Evolutionary conservation across 1,139 yeast species (phyloP).

Genomic region (Sugiyamaella grinbergsii): DNA sequence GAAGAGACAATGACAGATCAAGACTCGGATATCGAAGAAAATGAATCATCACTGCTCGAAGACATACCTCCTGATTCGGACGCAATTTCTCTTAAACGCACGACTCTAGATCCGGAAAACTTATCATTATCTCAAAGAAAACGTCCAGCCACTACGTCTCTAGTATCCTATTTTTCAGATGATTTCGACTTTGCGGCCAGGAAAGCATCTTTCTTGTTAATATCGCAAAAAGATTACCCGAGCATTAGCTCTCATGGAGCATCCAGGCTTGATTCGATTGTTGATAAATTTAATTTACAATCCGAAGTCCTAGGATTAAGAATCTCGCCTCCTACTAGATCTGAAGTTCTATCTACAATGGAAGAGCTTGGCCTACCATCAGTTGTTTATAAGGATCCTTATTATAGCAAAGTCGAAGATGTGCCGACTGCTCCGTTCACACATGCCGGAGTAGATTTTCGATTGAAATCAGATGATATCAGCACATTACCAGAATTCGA

Average conservation of each 20-base stretch:
- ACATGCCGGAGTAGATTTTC: constrained; percentile 67
- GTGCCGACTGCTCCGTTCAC: constrained; percentile 57
- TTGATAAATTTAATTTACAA: constrained; percentile 11
- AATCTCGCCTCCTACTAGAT: constrained; percentile 32
- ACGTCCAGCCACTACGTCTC: neutral
- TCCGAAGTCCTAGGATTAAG: constrained; percentile 15
- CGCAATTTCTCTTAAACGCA: neutral
- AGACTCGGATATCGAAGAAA: neutral
- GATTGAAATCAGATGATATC: constrained; percentile 41
- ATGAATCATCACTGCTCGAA: too few relatives aligned
- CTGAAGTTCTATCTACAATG: constrained; percentile 44
- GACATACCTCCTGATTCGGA: neutral
- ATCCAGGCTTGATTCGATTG: constrained; percentile 19
- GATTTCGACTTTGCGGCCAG: constrained; percentile 17
- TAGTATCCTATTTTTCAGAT: constrained; percentile 22
- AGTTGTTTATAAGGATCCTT: constrained; percentile 63
- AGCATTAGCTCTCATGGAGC: constrained; percentile 25
- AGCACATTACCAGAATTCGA: constrained; percentile 32
- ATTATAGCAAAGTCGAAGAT: constrained; percentile 55
- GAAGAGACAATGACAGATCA: neutral
- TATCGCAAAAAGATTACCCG: constrained; percentile 21
- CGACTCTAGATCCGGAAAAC: neutral
- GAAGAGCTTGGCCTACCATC: constrained; percentile 52
- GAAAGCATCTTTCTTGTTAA: constrained; percentile 6
- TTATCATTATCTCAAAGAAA: constrained; percentile 1